These are phyloP conservation scores for Caryocar brasiliense DNA, from an alignment of 441 rosid species.

Conservation along the genomic window DNA sequence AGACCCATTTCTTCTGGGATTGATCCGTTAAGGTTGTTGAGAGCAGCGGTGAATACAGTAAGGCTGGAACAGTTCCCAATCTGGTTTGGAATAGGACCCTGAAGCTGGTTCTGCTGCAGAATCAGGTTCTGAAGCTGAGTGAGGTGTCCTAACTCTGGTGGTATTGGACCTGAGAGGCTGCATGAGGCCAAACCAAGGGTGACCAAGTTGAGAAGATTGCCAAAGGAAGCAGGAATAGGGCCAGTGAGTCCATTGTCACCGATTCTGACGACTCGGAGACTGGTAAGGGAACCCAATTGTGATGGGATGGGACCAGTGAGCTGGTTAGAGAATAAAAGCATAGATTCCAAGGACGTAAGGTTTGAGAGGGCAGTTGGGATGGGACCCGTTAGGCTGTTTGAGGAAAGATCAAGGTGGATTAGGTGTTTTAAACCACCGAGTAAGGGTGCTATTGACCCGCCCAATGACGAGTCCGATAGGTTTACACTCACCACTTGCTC, in stretches of 20 bases:
- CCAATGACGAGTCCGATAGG: conserved; percentile 49
- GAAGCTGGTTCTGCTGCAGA: conserved; percentile 50
- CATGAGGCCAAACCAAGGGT: conserved; percentile 67
- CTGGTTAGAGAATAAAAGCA: conserved; percentile 65
- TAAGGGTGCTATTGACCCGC: conserved; percentile 53
- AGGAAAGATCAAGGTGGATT: conserved; percentile 81
- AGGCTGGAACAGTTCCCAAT: conserved; percentile 73
- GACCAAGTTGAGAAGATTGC: conserved; percentile 35
- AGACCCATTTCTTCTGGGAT: conserved; percentile 51
- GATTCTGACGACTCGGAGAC: conserved; percentile 48
- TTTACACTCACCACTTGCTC: conserved; percentile 42
- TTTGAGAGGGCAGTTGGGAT: conserved; percentile 68
- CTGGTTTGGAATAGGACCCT: conserved; percentile 54
- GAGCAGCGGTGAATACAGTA: conserved; percentile 32
- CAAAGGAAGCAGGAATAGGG: conserved; percentile 48
- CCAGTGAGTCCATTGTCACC: conserved; percentile 76
- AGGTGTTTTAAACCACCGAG: conserved; percentile 51
- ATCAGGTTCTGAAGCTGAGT: conserved; percentile 27
- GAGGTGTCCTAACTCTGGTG: conserved; percentile 49
- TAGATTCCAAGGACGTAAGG: conserved; percentile 63
- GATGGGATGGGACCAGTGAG: conserved; percentile 67
- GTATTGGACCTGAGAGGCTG: conserved; percentile 54
- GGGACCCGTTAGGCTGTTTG: conserved; percentile 64
- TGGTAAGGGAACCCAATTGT: conserved; percentile 46
- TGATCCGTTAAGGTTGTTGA: conserved; percentile 64